phyloP scores from a whole-genome alignment of 140 eudicot genomes.

The Ambrosia hybrid region DNA sequence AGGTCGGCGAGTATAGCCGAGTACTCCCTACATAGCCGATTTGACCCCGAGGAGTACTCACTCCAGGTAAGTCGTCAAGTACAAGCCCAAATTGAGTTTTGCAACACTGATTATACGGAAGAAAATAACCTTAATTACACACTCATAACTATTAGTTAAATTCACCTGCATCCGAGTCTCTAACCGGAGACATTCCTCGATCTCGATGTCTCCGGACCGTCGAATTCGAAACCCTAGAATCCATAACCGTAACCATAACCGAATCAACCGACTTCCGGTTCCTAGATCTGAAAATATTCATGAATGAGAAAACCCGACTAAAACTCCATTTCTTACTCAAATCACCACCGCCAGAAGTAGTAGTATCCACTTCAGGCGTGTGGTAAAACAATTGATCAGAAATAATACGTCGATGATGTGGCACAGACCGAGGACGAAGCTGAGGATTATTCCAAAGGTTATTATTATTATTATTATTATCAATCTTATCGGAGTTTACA shows the following conservation, averaged over 20 bases:
- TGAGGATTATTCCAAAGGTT: too few species aligned
- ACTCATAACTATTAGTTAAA: too few species aligned
- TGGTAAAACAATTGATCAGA: slow-evolving; percentile 51
- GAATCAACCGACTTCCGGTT: slow-evolving; percentile 32
- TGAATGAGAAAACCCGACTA: slow-evolving; percentile 35
- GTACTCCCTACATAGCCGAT: too few species aligned
- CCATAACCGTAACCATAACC: background rate
- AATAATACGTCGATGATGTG: slow-evolving; percentile 34
- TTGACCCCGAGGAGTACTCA: too few species aligned
- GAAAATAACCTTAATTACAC: too few species aligned
- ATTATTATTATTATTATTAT: too few species aligned
- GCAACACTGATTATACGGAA: too few species aligned
- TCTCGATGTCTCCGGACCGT: slow-evolving; percentile 33
- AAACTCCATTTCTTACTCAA: slow-evolving; percentile 29
- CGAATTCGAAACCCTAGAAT: slow-evolving; percentile 10
- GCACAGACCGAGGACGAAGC: slow-evolving; percentile 11
- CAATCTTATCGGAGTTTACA: background rate
- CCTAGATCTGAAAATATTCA: slow-evolving; percentile 53
- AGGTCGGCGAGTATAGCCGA: too few species aligned
- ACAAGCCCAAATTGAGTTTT: too few species aligned
- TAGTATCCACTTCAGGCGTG: slow-evolving; percentile 58
- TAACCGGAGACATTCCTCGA: slow-evolving; percentile 83
- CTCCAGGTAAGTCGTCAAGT: too few species aligned
- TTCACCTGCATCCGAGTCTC: background rate
- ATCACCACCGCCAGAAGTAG: slow-evolving; percentile 4